phyloP scores from a whole-genome alignment of 176 grass and related monocot species.

The Ampelocalamus luodianensis region DNA sequence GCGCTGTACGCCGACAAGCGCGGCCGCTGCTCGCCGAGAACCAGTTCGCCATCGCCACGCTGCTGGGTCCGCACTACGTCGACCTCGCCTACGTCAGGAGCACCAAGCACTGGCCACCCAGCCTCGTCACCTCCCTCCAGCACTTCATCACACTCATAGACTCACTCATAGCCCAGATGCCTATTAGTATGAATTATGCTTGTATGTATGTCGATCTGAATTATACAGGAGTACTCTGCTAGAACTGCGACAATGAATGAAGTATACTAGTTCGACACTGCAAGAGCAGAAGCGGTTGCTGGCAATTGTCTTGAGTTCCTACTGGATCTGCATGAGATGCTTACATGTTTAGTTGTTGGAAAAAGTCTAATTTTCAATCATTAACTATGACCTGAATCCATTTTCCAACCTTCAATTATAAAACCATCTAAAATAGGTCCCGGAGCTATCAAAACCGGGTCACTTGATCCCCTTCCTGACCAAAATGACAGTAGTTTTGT shows the following conservation, averaged over 20 bases:
- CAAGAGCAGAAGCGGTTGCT: not conserved
- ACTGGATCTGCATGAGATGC: not conserved
- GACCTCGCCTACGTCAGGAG: conserved; percentile 90
- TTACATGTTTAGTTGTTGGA: not conserved
- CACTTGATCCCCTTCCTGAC: too few species aligned
- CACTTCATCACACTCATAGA: conserved; percentile 80
- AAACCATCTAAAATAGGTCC: too few species aligned
- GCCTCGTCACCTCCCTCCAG: conserved; percentile 70
- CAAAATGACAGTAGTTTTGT: too few species aligned
- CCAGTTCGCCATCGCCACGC: conserved; percentile 97
- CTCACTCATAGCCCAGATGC: not conserved
- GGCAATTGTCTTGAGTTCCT: not conserved
- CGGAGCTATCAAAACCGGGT: too few species aligned
- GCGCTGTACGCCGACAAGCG: conserved; percentile 94
- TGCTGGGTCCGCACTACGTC: conserved; percentile 92
- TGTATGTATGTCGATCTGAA: not conserved
- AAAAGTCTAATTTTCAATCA: too few species aligned
- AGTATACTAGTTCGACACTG: not conserved
- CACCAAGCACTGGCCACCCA: conserved; percentile 97
- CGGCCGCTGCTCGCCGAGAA: conserved; percentile 79
- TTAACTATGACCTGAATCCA: too few species aligned
- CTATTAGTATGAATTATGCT: not conserved
- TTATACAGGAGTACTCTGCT: not conserved
- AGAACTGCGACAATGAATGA: not conserved
- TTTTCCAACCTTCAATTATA: too few species aligned